These are phyloP conservation scores for Mimosa bimucronata DNA, from an alignment of 306 rosid genomes.

Conservation along the genomic window DNA sequence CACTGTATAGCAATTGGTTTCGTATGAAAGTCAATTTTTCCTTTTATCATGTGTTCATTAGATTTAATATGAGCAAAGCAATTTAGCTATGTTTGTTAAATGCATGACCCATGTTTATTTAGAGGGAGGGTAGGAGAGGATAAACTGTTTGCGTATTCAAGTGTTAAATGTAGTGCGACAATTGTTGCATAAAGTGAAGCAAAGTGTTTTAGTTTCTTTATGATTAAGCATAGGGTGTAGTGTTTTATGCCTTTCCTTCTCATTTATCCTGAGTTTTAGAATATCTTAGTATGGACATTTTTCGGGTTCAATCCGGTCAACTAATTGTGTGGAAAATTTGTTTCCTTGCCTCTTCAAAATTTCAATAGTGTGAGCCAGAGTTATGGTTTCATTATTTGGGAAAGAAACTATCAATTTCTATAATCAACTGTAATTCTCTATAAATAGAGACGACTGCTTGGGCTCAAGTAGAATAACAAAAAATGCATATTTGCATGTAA, in stretches of 20 bases:
- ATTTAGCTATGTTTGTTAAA: background rate
- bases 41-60: slow-evolving; percentile 12
- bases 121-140: background rate
- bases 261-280: background rate
- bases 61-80: slow-evolving; percentile 8
- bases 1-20: background rate
- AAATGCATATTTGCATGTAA: too few species aligned
- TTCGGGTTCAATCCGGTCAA: background rate
- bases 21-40: background rate
- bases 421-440: background rate
- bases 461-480: background rate
- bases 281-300: background rate
- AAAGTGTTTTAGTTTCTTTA: background rate
- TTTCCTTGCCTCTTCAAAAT: background rate
- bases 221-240: background rate
- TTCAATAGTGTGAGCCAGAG: background rate
- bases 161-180: background rate
- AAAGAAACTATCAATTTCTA: background rate
- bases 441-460: background rate
- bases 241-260: background rate
- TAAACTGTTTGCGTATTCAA: background rate
- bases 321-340: background rate
- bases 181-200: background rate
- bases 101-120: background rate
- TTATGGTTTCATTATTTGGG: background rate